Evolutionary conservation across 2,329 filamentous ascomycete genomes (phyloP), one percentile per base, ranked within the genome.

Genomic region (Diaporthe destruens): DNA sequence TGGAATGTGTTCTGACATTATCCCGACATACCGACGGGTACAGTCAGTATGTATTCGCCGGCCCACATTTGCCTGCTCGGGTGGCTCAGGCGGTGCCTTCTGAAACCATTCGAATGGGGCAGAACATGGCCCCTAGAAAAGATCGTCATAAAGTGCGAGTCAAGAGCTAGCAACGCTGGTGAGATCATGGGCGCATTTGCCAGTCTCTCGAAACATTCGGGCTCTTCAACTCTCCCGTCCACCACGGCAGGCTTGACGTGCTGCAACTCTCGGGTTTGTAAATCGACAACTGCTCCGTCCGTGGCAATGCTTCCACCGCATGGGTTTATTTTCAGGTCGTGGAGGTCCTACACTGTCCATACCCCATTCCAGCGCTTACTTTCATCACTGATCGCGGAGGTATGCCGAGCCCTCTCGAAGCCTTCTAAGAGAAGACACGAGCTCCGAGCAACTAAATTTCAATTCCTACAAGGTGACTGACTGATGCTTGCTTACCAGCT

Each of bases 91-190:
- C 59, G 59, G 59, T 51, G 59, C 42, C 25, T 34, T 65, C 42
- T 65, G 59, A 65, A 65, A 65, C 59, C 49, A 29, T 34, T 34
- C 20, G 14, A 39, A 49, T 49, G 59, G 59, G 42, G 59, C 44
- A 34, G 29, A 34, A 44, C 25, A 65, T 49, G 59, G 44, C 59
- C 59, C 44, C 36, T 34, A 23, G 23, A 51, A 49, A 65, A 65
- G 42, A 65, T 65, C 59, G 59, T 65, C 59, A 20, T 29, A 34
- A 16, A 65, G 29, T 49, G 42, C 59, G 59, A 65, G 59, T 65
- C 59, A 65, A 65, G 42, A 65, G 4, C 29, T 8, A 36, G 20
- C 20, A 20, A 34, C 42, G 42, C 44, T 25, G 18, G 59, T 34
- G 59, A 32, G 42, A 51, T 49, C 14, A 63, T 63, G 42, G 59